These are phyloP conservation scores for Trichosporon ovoides DNA, from an alignment of 1,284 basidiomycete species.

Conservation along the genomic window DNA sequence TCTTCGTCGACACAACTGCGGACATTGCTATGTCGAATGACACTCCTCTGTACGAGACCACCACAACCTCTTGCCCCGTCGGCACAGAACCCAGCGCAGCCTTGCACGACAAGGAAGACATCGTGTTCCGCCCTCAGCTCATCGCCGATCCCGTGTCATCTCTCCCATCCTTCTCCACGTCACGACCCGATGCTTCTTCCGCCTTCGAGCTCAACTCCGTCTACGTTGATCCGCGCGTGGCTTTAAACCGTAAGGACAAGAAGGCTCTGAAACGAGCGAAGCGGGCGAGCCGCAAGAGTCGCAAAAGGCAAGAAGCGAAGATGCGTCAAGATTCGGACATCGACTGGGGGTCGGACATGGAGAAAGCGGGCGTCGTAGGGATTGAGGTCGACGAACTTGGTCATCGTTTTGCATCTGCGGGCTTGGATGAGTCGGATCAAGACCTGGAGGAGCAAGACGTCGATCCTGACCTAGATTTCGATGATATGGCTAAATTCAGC, in stretches of 20 bases:
- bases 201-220: conserved; percentile 16
- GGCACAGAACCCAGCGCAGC: conserved; percentile 16
- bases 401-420: background rate
- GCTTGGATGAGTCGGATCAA: conserved; percentile 8
- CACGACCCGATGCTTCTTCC: background rate
- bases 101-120: conserved; percentile 36
- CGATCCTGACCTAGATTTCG: conserved; percentile 27
- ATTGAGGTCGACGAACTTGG: conserved; percentile 23
- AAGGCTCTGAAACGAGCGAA: conserved; percentile 33
- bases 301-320: conserved; percentile 17
- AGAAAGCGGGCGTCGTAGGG: conserved; percentile 25
- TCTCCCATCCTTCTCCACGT: background rate
- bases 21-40: conserved; percentile 3
- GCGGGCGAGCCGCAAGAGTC: conserved; percentile 19
- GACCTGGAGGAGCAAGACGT: conserved; percentile 14
- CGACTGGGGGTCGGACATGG: conserved; percentile 48
- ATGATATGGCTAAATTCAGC: conserved; percentile 28
- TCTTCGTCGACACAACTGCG: conserved; percentile 23
- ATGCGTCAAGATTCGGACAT: conserved; percentile 44
- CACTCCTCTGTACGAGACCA: conserved; percentile 26
- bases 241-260: conserved; percentile 22
- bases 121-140: conserved; percentile 38
- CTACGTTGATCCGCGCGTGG: conserved; percentile 27
- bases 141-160: conserved; percentile 22
- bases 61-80: conserved; percentile 11